Base-by-base conservation (phyloP, 345 rosid species). In the Theobroma cacao region DNA sequence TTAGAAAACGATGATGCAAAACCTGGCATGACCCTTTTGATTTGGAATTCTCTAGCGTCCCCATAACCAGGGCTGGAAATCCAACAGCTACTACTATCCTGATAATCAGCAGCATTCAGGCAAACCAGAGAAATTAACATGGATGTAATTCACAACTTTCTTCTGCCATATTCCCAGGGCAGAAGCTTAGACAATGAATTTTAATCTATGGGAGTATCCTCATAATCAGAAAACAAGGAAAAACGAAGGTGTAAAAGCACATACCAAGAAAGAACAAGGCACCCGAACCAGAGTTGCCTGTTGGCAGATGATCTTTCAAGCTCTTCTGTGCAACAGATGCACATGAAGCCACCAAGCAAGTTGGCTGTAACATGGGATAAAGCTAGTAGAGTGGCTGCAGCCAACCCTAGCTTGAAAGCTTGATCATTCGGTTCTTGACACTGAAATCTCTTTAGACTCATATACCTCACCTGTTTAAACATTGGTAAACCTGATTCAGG, bases 21-120 rank as follows among this genome's bases (percentile, higher is more conserved):
- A 24, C 20, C 24, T 43, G 53, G 56, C 83, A 84, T 26, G 82
- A 58, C 7, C 60, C 52, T 62, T 48, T 78, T 63, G 82, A 77
- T 68, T 77, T 77, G 26, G 72, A 58, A 41, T 55, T 83, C 60
- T 73, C 80, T 33, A 83, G 34, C 64, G 64, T 74, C 2, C 83
- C 83, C 18, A 45, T 55, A 0, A 80, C 34, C 68, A 83, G 61
- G 45, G 72, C 36, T 5, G 83, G 78, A 30, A 83, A 77, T 55
- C 83, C 83, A 31, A 80, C 56, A 5, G 74, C 86, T 3, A 68
- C 65, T 2, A 68, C 71, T 36, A 80, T 74, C 86, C 86, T 83
- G 64, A 34, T 34, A 33, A 41, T 22, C 24, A 34, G 2, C 26
- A 11, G 28, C 63, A 58, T n/a, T n/a, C n/a, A n/a, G n/a, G n/a